phyloP scores from a whole-genome alignment of 768 basidiomycete genomes.

The Cystofilobasidium ferigula region DNA sequence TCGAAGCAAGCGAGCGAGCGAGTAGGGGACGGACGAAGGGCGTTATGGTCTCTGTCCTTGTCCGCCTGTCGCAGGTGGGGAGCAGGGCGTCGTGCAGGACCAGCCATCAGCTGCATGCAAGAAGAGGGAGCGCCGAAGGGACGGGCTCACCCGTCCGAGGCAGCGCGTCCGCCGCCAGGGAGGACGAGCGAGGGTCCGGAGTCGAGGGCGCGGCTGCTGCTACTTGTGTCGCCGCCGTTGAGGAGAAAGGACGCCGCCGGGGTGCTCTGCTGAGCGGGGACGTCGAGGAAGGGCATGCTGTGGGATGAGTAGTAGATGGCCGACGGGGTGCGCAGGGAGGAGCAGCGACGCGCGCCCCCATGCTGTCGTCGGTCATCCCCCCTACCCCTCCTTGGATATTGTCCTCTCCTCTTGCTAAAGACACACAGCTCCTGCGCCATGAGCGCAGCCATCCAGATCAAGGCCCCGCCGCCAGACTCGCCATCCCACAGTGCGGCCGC shows the following conservation, averaged over 20 bases:
- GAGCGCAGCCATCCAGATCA: slow-evolving; percentile 13
- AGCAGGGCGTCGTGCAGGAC: too few relatives aligned
- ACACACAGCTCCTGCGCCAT: neutral
- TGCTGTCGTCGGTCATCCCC: too few relatives aligned
- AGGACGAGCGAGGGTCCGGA: too few relatives aligned
- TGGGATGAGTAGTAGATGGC: too few relatives aligned
- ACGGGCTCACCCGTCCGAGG: too few relatives aligned
- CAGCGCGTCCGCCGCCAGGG: slow-evolving; percentile 2
- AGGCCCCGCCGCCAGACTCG: slow-evolving; percentile 13
- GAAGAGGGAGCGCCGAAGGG: neutral
- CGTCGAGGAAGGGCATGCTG: slow-evolving; percentile 21
- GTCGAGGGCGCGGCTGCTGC: too few relatives aligned
- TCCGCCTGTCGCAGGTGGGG: too few relatives aligned
- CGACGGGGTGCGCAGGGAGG: neutral
- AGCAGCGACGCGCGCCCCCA: neutral
- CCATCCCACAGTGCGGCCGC: slow-evolving; percentile 1
- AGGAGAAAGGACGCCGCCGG: slow-evolving; percentile 6
- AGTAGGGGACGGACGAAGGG: neutral
- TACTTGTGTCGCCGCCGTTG: too few relatives aligned
- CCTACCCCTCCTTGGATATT: neutral
- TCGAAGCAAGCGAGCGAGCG: neutral
- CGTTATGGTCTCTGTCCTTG: slow-evolving; percentile 4
- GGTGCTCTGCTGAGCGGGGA: slow-evolving; percentile 8
- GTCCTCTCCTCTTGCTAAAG: neutral
- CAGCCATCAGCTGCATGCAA: too few relatives aligned